Evolutionary conservation across 2,329 filamentous ascomycete species (phyloP).

Genomic region (Alternaria sp.): DNA sequence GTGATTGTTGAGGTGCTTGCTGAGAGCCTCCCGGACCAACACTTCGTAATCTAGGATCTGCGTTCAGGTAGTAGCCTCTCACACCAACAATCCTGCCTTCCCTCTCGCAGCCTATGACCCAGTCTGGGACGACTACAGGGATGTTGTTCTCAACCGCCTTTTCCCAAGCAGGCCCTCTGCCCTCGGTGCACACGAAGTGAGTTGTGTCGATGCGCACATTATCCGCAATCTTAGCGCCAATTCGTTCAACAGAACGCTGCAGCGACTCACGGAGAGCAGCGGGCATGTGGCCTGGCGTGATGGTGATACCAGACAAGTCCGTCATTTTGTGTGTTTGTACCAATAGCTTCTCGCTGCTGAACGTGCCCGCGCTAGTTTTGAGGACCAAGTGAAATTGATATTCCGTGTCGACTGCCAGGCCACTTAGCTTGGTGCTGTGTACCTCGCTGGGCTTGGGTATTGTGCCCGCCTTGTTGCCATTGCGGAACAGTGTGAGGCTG

Average conservation of each 20-base stretch:
- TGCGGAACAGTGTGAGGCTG: conserved; percentile 89
- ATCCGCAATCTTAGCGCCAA: conserved; percentile 91
- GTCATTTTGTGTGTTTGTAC: conserved; percentile 99
- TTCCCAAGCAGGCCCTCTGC: conserved; percentile 89
- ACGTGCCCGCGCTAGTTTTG: conserved; percentile 88
- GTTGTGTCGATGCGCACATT: conserved; percentile 95
- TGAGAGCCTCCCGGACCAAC: conserved; percentile 53
- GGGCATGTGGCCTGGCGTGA: conserved; percentile 88
- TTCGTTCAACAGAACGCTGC: conserved; percentile 78
- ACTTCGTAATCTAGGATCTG: conserved; percentile 71
- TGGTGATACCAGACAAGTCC: conserved; percentile 91
- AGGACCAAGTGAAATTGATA: conserved; percentile 94
- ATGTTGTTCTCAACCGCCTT: conserved; percentile 98
- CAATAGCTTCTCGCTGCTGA: conserved; percentile 79
- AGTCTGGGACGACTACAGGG: conserved; percentile 93
- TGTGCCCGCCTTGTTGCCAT: conserved; percentile 94
- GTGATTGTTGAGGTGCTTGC: conserved; percentile 33
- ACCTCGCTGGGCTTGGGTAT: conserved; percentile 88
- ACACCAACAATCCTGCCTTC: conserved; percentile 93
- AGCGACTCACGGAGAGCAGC: conserved; percentile 75
- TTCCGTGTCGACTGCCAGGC: conserved; percentile 93
- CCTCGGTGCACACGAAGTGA: conserved; percentile 97
- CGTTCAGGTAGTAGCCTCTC: conserved; percentile 94
- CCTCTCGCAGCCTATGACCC: conserved; percentile 95
- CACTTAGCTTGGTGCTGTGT: conserved; percentile 95